Evolutionary conservation across 495 filamentous ascomycete genomes (phyloP).

Genomic region (Neurospora sp.): DNA sequence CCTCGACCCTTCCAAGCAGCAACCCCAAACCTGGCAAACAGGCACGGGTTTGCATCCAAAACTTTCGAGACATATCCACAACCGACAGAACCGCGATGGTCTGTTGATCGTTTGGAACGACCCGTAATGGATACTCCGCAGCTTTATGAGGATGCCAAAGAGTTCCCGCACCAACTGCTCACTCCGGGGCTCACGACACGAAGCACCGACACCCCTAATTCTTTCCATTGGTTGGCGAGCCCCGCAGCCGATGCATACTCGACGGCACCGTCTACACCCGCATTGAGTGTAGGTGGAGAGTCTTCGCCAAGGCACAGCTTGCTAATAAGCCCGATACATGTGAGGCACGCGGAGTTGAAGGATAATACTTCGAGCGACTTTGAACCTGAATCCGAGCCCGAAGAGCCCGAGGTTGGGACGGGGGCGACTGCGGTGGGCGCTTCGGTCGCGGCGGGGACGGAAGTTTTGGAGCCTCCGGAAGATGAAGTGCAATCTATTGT

Average conservation of each 20-base stretch:
- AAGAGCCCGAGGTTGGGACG: constrained; percentile 7
- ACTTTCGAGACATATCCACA: not conserved
- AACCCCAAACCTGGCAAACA: not conserved
- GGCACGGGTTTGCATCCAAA: not conserved
- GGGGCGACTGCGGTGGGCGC: not conserved
- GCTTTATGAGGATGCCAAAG: constrained; percentile 14
- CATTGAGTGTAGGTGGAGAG: constrained; percentile 21
- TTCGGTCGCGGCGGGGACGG: not conserved
- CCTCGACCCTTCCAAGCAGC: not conserved
- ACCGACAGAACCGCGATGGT: not conserved
- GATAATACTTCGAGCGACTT: constrained; percentile 4
- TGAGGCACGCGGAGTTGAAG: constrained; percentile 9
- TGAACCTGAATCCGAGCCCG: constrained; percentile 11
- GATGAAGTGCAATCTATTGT: not conserved
- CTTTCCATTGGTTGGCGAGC: not conserved
- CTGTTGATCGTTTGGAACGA: not conserved
- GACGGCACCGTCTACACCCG: constrained; percentile 31
- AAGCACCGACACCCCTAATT: constrained; percentile 3
- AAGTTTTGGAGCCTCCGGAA: not conserved
- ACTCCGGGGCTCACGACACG: constrained; percentile 3
- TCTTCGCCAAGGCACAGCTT: constrained; percentile 29
- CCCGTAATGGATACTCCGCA: constrained; percentile 18
- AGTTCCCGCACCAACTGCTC: constrained; percentile 3
- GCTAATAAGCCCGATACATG: constrained; percentile 16
- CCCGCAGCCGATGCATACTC: constrained; percentile 17